Evolutionary conservation across 768 basidiomycete genomes (phyloP).

Genomic region (Auriscalpium vulgare): DNA sequence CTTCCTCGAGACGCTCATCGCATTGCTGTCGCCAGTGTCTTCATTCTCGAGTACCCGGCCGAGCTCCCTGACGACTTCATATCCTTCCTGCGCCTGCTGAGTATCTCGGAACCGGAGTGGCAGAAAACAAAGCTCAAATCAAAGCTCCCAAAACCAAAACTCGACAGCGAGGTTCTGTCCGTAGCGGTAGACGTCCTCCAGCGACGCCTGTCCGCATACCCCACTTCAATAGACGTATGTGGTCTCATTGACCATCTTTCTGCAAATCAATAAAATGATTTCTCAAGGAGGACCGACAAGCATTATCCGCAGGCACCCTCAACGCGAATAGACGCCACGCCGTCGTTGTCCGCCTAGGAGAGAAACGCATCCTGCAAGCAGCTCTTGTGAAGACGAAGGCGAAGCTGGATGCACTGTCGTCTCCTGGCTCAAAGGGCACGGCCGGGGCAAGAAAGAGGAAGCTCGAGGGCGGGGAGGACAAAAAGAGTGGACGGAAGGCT

Average conservation of each 20-base stretch:
- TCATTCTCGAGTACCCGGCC: constrained; percentile 44
- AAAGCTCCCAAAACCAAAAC: constrained; percentile 67
- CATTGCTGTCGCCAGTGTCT: constrained; percentile 32
- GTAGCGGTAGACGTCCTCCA: constrained; percentile 43
- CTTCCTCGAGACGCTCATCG: neutral
- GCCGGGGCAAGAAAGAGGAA: too few relatives aligned
- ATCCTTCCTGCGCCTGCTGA: constrained; percentile 58
- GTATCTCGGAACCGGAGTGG: constrained; percentile 51
- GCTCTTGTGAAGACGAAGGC: too few relatives aligned
- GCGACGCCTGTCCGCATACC: constrained; percentile 46
- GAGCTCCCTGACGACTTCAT: constrained; percentile 49
- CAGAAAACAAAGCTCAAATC: constrained; percentile 48
- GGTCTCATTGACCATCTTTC: neutral
- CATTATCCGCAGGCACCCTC: constrained; percentile 23
- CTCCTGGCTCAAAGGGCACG: too few relatives aligned
- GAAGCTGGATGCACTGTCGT: too few relatives aligned
- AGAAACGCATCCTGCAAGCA: constrained; percentile 56
- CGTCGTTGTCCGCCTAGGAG: constrained; percentile 66
- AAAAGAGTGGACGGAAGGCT: too few relatives aligned
- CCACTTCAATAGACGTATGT: constrained; percentile 51
- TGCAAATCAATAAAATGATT: neutral
- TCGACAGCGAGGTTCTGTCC: constrained; percentile 38
- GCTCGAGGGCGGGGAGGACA: too few relatives aligned
- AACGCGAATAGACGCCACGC: constrained; percentile 49
- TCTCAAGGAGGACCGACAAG: constrained; percentile 42